phyloP scores from a whole-genome alignment of 208 protist species.

The Crithidia expoeki region DNA sequence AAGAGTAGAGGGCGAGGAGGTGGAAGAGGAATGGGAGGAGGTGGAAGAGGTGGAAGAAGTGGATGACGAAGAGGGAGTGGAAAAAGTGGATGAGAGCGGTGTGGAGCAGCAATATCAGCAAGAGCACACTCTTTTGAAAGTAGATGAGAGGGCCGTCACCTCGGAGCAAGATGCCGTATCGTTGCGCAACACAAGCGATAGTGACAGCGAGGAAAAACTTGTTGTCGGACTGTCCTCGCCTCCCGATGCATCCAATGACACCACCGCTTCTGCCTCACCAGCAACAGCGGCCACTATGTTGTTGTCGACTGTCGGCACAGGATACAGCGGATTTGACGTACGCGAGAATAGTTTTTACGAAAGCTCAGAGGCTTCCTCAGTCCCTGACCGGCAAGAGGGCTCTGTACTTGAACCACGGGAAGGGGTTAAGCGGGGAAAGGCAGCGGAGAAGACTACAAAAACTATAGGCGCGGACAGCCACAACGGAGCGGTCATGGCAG shows the following conservation, averaged over 20 bases:
- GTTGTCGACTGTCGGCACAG: background rate
- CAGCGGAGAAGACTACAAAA: too few relatives aligned
- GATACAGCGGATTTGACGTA: too few relatives aligned
- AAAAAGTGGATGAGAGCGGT: background rate
- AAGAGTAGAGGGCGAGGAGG: background rate
- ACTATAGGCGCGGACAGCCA: background rate
- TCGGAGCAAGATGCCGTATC: background rate
- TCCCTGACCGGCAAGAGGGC: too few relatives aligned
- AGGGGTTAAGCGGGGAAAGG: too few relatives aligned
- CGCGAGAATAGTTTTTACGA: too few relatives aligned
- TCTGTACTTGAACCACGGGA: too few relatives aligned
- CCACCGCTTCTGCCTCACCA: background rate
- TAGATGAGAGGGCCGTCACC: background rate
- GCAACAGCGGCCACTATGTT: background rate
- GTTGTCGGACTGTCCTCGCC: background rate
- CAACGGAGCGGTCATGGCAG: background rate
- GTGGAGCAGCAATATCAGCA: background rate
- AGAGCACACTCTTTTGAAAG: background rate
- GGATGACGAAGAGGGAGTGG: conserved; percentile 11
- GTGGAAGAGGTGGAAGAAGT: conserved; percentile 25
- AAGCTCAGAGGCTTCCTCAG: too few relatives aligned
- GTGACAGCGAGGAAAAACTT: background rate
- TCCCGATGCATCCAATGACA: background rate
- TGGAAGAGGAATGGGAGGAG: conserved; percentile 30
- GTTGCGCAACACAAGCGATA: background rate